Percentiles rank a stretch among this genome's conserved stretches.
phyloP scores from a whole-genome alignment of 2,329 filamentous ascomycete genomes.

The Pestalotiopsis sp. region DNA sequence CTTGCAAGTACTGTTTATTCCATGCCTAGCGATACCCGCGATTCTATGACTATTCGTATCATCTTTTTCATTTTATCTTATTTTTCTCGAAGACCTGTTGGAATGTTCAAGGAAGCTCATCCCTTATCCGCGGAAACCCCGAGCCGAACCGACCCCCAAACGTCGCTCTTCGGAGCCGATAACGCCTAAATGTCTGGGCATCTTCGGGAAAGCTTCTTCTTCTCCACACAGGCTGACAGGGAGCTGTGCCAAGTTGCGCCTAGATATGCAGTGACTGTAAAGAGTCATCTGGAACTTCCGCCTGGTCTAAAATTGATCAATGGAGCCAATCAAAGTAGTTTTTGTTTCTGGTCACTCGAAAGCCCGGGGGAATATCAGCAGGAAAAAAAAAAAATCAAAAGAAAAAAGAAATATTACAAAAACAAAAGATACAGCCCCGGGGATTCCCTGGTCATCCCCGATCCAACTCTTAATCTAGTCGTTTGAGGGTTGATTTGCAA shows the following conservation, averaged over 20 bases:
- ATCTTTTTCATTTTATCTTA: not conserved
- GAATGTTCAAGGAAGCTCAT: not conserved
- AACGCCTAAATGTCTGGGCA: constrained; percentile 1
- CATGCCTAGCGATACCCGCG: not conserved
- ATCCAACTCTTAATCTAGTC: too few species aligned
- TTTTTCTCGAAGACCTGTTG: not conserved
- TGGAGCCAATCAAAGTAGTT: too few species aligned
- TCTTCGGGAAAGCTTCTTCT: not conserved
- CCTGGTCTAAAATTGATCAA: not conserved
- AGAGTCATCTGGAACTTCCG: not conserved
- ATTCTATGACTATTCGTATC: not conserved
- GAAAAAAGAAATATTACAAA: too few species aligned
- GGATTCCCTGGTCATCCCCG: not conserved
- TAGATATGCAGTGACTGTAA: not conserved
- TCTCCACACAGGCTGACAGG: not conserved
- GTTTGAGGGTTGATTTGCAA: too few species aligned
- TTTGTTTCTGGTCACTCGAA: too few species aligned
- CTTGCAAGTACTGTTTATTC: too few species aligned
- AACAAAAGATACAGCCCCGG: not conserved
- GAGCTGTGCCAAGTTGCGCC: not conserved
- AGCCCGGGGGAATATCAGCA: too few species aligned
- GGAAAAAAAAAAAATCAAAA: too few species aligned
- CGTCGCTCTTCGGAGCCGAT: not conserved
- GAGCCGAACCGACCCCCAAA: not conserved
- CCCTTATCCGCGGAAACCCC: constrained; percentile 8